phyloP scores from a whole-genome alignment of 495 filamentous ascomycete species.

The Hypoxylon trugodes region DNA sequence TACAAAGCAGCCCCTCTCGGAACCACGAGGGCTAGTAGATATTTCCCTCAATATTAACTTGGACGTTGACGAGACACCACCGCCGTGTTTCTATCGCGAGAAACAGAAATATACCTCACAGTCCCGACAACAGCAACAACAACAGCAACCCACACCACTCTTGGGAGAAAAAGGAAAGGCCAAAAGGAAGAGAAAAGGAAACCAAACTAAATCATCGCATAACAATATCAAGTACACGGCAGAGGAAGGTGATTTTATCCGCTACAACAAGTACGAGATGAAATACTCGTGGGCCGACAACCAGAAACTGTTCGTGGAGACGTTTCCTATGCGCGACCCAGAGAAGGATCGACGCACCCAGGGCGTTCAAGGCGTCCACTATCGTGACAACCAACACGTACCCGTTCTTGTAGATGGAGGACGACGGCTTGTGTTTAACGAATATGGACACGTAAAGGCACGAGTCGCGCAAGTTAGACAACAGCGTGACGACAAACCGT shows the following conservation, averaged over 20 bases:
- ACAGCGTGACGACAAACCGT: conserved; percentile 28
- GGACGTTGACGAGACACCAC: background rate
- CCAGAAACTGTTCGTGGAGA: conserved; percentile 36
- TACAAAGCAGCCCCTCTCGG: conserved; percentile 24
- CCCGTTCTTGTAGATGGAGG: conserved; percentile 34
- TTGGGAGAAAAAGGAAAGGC: background rate
- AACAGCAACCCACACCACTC: background rate
- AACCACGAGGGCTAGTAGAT: conserved; percentile 9
- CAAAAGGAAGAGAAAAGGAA: background rate
- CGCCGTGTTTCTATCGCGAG: conserved; percentile 10
- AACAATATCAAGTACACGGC: conserved; percentile 46
- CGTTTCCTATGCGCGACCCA: conserved; percentile 38
- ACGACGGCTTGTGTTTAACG: conserved; percentile 39
- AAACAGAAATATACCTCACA: conserved; percentile 15
- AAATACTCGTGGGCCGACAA: conserved; percentile 45
- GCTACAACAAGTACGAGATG: conserved; percentile 49
- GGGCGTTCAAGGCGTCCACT: conserved; percentile 50
- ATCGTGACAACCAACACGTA: conserved; percentile 47
- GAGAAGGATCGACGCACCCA: conserved; percentile 27
- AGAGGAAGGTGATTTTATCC: conserved; percentile 47
- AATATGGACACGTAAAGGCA: conserved; percentile 33
- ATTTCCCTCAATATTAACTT: background rate
- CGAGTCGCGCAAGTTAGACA: conserved; percentile 12
- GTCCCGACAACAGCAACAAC: background rate
- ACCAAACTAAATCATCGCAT: conserved; percentile 28